These are phyloP conservation scores for Neocallimastix lanati DNA, from an alignment of 192 early-diverging fungal species.

Conservation along the genomic window DNA sequence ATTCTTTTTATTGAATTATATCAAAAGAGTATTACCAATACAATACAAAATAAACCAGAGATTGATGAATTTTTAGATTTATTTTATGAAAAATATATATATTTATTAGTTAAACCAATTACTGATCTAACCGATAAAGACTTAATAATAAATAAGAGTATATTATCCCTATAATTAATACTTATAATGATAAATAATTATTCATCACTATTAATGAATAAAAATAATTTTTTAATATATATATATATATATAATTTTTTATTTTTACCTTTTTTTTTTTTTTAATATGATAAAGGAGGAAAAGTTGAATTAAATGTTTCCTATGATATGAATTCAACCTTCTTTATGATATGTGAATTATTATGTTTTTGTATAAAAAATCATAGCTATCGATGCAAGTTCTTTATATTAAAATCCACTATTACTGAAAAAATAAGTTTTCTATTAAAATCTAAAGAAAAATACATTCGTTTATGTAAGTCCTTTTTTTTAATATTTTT, in stretches of 20 bases:
- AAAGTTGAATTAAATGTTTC: background rate
- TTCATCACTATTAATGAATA: no score
- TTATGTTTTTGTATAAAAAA: conserved; percentile 49
- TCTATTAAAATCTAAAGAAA: conserved; percentile 45
- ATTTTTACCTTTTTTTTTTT: background rate
- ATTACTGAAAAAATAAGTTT: conserved; percentile 37
- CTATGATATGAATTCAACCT: background rate
- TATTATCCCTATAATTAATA: no score
- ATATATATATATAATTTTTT: conserved; percentile 9
- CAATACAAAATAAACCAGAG: conserved; percentile 15
- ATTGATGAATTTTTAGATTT: conserved; percentile 54
- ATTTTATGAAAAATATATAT: conserved; percentile 55
- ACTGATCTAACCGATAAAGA: conserved; percentile 12
- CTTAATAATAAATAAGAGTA: conserved; percentile 1
- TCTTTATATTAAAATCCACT: conserved; percentile 46
- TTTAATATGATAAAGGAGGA: background rate
- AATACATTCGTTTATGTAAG: conserved; percentile 51
- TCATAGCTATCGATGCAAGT: conserved; percentile 60
- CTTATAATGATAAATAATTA: no score
- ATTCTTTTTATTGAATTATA: no score
- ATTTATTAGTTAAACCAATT: conserved; percentile 44
- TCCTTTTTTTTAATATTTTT: no score
- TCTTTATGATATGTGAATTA: conserved; percentile 49
- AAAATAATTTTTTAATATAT: no score
- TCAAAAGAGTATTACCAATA: background rate